A percentile compares a stretch with the other conserved stretches of the same genome.
These are phyloP conservation scores for Penicillium thymicola DNA, from an alignment of 2,329 filamentous ascomycete species.

Conservation along the genomic window DNA sequence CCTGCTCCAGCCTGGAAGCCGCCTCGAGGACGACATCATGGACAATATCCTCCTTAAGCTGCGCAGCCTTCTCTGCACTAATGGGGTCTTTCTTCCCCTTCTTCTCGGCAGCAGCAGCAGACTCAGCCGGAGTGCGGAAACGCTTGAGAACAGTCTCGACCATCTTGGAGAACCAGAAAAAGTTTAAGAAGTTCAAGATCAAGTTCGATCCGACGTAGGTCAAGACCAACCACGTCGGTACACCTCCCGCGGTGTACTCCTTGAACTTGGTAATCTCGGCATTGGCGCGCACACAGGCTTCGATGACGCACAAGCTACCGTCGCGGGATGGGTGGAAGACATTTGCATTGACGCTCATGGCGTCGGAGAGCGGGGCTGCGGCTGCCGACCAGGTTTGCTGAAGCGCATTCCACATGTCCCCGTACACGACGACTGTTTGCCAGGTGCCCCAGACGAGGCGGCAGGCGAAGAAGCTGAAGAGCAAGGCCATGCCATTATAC, in stretches of 20 bases:
- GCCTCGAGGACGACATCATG: conserved; percentile 37
- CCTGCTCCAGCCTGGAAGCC: conserved; percentile 28
- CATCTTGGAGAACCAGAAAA: conserved; percentile 68
- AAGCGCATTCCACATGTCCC: conserved; percentile 56
- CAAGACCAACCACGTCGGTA: conserved; percentile 59
- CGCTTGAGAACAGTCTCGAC: conserved; percentile 62
- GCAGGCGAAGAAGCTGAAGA: conserved; percentile 59
- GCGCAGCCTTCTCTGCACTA: conserved; percentile 10
- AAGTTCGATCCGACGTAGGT: conserved; percentile 59
- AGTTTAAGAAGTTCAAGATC: conserved; percentile 60
- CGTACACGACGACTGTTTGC: conserved; percentile 57
- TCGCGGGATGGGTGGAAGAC: conserved; percentile 35
- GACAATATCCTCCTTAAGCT: conserved; percentile 24
- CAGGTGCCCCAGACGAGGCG: conserved; percentile 63
- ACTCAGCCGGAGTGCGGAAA: conserved; percentile 46
- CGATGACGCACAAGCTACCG: conserved; percentile 36
- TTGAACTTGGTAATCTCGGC: conserved; percentile 51
- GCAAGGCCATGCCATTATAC: conserved; percentile 61
- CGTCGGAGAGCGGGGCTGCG: conserved; percentile 25
- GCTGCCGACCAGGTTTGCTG: conserved; percentile 39
- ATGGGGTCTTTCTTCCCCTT: conserved; percentile 13
- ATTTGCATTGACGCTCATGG: conserved; percentile 32
- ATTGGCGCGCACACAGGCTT: conserved; percentile 40
- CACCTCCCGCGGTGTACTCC: conserved; percentile 33
- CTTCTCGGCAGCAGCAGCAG: conserved; percentile 23